phyloP scores from a whole-genome alignment of 2,329 filamentous ascomycete genomes.

The Parastagonospora nodorum region DNA sequence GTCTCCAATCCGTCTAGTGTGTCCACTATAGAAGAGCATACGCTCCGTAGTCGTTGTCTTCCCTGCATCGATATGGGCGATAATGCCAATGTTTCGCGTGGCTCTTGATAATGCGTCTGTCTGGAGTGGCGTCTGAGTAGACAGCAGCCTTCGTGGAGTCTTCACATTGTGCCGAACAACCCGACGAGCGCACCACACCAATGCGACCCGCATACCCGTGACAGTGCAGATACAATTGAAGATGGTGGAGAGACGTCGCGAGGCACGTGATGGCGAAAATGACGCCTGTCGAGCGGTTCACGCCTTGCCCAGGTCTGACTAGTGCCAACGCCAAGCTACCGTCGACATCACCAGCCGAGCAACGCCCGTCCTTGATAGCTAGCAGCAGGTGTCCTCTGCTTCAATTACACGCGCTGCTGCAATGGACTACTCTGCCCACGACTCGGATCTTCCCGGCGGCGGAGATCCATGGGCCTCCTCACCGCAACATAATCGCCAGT shows the following conservation, averaged over 20 bases:
- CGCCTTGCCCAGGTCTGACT: conserved; percentile 35
- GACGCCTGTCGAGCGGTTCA: conserved; percentile 19
- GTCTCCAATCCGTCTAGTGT: conserved; percentile 86
- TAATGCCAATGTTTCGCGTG: conserved; percentile 95
- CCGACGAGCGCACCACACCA: conserved; percentile 42
- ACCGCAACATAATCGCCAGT: conserved; percentile 57
- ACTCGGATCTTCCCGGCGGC: conserved; percentile 63
- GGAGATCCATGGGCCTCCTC: conserved; percentile 68
- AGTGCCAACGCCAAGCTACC: conserved; percentile 23
- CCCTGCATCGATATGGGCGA: conserved; percentile 97
- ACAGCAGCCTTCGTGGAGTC: conserved; percentile 35
- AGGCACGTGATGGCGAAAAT: conserved; percentile 34
- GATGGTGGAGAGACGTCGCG: conserved; percentile 4
- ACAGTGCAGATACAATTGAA: conserved; percentile 12
- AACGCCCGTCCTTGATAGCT: conserved; percentile 21
- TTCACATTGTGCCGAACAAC: conserved; percentile 39
- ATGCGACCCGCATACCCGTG: conserved; percentile 42
- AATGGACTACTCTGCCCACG: conserved; percentile 70
- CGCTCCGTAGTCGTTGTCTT: conserved; percentile 99
- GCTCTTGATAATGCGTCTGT: conserved; percentile 62
- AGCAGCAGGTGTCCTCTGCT: conserved; percentile 21
- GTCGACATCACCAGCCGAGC: conserved; percentile 26
- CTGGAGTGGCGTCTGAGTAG: conserved; percentile 25
- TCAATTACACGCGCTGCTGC: conserved; percentile 29
- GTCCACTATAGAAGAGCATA: conserved; percentile 96